Conservation (phyloP, 2,329 filamentous ascomycete species). For the Chrysoporthe deuterocubensis region DNA sequence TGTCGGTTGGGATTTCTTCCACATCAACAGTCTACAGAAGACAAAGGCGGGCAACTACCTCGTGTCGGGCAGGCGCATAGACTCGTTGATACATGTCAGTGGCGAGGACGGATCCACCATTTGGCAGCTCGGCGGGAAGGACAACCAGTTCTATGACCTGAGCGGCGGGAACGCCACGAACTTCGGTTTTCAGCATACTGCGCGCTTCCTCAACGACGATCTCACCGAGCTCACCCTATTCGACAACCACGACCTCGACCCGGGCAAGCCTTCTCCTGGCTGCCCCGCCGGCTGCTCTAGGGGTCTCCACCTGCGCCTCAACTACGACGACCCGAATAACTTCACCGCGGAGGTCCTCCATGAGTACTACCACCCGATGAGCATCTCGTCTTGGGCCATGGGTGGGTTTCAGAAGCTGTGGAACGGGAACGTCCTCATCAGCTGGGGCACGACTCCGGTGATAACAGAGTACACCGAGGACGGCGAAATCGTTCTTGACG, state of each 20-base stretch:
- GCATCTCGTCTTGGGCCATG: constrained; percentile 28
- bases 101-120: constrained; percentile 50
- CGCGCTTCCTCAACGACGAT: constrained; percentile 40
- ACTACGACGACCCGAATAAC: constrained; percentile 36
- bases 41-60: constrained; percentile 55
- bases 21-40: constrained; percentile 61
- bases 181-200: constrained; percentile 56
- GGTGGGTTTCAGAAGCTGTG: constrained; percentile 26
- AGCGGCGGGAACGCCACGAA: constrained; percentile 40
- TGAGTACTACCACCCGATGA: constrained; percentile 41
- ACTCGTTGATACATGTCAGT: constrained; percentile 43
- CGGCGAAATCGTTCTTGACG: constrained; percentile 46
- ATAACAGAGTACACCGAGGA: constrained; percentile 49
- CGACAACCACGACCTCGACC: constrained; percentile 47
- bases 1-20: constrained; percentile 58
- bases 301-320: constrained; percentile 39
- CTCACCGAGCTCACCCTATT: constrained; percentile 49
- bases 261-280: constrained; percentile 24
- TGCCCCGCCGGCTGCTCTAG: constrained; percentile 25
- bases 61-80: constrained; percentile 52
- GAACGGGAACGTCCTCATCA: constrained; percentile 45
- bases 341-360: constrained; percentile 49
- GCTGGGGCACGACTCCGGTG: constrained; percentile 51
- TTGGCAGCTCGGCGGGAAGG: constrained; percentile 57
- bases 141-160: constrained; percentile 48